A percentile compares a stretch with the other conserved stretches of the same genome.
Evolutionary conservation across 805 yeast species (phyloP).

Genomic region (Alloascoidea africana): DNA sequence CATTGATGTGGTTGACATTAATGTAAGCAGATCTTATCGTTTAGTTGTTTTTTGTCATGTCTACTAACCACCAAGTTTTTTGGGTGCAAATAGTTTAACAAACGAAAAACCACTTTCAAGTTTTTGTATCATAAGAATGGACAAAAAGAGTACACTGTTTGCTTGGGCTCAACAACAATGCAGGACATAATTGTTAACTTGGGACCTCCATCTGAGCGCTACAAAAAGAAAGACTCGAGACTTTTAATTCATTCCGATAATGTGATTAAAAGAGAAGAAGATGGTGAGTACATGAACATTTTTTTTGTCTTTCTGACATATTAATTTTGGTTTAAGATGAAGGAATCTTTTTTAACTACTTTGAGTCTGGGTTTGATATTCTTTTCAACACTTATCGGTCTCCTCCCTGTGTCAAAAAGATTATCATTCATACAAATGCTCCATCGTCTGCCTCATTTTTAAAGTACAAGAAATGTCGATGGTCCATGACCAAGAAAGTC

Average conservation of each 20-base stretch:
- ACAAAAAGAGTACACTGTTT: constrained; percentile 8
- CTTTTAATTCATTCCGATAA: constrained; percentile 22
- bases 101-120: constrained; percentile 14
- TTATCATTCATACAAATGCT: constrained; percentile 38
- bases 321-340: constrained; percentile 2
- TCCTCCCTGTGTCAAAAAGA: constrained; percentile 24
- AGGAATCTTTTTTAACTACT: constrained; percentile 27
- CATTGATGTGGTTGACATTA: not conserved
- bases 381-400: constrained; percentile 25
- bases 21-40: not conserved
- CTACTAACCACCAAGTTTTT: not conserved
- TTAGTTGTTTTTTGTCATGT: not conserved
- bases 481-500: constrained; percentile 18
- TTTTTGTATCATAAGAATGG: constrained; percentile 10
- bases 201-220: constrained; percentile 43
- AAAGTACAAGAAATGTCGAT: constrained; percentile 35
- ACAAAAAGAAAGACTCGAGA: constrained; percentile 29
- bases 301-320: not conserved
- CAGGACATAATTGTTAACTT: constrained; percentile 30
- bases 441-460: constrained; percentile 38
- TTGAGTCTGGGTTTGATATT: constrained; percentile 35
- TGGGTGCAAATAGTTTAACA: not conserved
- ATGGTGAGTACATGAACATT: constrained; percentile 21
- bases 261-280: constrained; percentile 14
- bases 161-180: constrained; percentile 31